Evolutionary conservation across 1,284 basidiomycete genomes (phyloP), one percentile per base, ranked within the genome.

Genomic region (Fomitopsis betulina): DNA sequence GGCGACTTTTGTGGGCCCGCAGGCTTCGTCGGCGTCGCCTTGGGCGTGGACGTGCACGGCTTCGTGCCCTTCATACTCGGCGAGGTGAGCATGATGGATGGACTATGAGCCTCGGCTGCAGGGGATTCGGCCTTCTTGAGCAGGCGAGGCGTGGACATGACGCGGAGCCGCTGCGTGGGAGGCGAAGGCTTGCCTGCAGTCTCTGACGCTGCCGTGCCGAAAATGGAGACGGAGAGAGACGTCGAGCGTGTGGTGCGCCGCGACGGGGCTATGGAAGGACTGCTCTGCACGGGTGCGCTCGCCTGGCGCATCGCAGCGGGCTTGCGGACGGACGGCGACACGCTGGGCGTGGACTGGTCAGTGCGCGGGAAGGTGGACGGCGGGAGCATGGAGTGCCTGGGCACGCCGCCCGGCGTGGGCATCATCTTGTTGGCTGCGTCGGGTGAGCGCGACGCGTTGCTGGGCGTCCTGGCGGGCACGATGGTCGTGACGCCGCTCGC

Each of bases 401-500:
- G 67, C 17, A 62, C 40, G 8, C 43, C 45, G 39, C 32, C 39
- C 23, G 40, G 65, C 35, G 71, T 72, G n/a, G 62, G 66, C 21
- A 60, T 61, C 10, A 67, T 58, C 38, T 52, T 59, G 40, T 62
- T 52, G 56, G 67, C 63, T 60, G 70, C 66, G 40, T 73, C 71
- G 15, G 69, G 65, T n/a, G 65, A 65, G 25, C 64, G 56, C 10
- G 60, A 60, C 13, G 56, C 63, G 30, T 69, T 70, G 10, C 60
- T 62, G 53, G 58, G 63, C 57, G 63, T 61, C 49, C 63, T 67
- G 54, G 64, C 62, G 5, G 77, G 77, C 39, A 75, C 75, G 57
- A 79, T 69, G 32, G 78, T 79, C 10, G 79, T 75, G 60, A 73
- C 71, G 8, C 73, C 75, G 60, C 72, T 74, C 45, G 63, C 56